Conservation (phyloP, 371 early-diverging fungal species). For the Mortierella sp. region DNA sequence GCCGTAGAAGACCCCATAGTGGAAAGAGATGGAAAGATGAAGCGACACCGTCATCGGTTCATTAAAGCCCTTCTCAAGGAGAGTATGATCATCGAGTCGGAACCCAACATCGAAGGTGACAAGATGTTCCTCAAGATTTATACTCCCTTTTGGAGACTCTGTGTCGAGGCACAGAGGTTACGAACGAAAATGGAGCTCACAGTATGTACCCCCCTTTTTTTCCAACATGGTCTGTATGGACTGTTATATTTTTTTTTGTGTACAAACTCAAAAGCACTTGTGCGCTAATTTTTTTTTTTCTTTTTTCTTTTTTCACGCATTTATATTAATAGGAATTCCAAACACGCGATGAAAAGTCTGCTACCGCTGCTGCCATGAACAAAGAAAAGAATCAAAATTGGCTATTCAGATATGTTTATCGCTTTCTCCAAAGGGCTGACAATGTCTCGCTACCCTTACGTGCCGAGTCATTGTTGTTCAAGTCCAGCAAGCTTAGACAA, state of each 20-base stretch:
- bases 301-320: slow-evolving; percentile 4
- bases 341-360: slow-evolving; percentile 28
- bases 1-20: slow-evolving; percentile 20
- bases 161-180: slow-evolving; percentile 59
- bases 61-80: slow-evolving; percentile 58
- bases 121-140: slow-evolving; percentile 63
- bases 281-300: no score
- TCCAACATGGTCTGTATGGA: no score
- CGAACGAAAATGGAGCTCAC: slow-evolving; percentile 48
- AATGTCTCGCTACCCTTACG: slow-evolving; percentile 47
- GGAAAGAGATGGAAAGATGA: slow-evolving; percentile 25
- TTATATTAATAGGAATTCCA: slow-evolving; percentile 27
- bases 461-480: slow-evolving; percentile 48
- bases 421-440: slow-evolving; percentile 33
- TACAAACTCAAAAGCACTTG: no score
- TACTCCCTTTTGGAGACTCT: slow-evolving; percentile 62
- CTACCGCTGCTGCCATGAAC: slow-evolving; percentile 7
- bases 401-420: slow-evolving; percentile 10
- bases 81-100: slow-evolving; percentile 61
- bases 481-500: slow-evolving; percentile 48
- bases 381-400: slow-evolving; percentile 15
- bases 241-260: no score
- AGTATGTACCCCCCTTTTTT: slow-evolving; percentile 18
- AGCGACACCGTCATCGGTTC: slow-evolving; percentile 45
- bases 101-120: slow-evolving; percentile 54